Evolutionary conservation across 176 grass and related monocot genomes (phyloP), one percentile per base, ranked within the genome.

Genomic region (Tillandsia fasciculata): DNA sequence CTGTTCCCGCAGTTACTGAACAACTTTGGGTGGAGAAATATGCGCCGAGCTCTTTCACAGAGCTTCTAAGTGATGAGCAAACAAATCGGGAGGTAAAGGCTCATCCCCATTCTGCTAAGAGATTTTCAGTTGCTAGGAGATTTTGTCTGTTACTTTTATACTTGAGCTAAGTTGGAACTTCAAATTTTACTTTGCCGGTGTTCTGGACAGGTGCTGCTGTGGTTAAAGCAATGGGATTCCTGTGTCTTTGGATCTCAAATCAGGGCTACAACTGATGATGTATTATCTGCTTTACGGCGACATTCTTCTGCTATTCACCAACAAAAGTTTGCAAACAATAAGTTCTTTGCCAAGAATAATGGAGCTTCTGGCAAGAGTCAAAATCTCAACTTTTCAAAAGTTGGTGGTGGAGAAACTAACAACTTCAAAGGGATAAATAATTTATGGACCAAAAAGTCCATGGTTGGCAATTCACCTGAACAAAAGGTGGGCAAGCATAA

Each of bases 191-290:
- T 56, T 75, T 66, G 57, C 11, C 51, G 51, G 9, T 74, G 33
- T 27, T 50, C 70, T 77, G 56, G 71, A 59, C 71, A 96, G 91
- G 87, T 91, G 57, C 94, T 97, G 74, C 63, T 90, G 12, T 97
- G 94, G 94, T 63, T 97, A 77, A 97, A 97, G 66, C 89, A 92
- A 65, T 97, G 94, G 94, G 94, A 97, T 81, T 87, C 89, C 29
- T 83, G 70, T 85, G 94, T 92, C 51, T 97, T 97, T 79, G 94
- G 94, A 15, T 92, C 86, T 69, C 86, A 92, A 72, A 76, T 92
- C 64, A 85, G 84, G 23, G 53, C 86, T 68, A 97, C 94, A 27
- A 74, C 73, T 76, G 86, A 92, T 81, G 84, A 87, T 69, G 84
- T 92, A 57, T 89, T 97, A 63, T 92, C 84, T 67, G 73, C 94